Evolutionary conservation across 495 filamentous ascomycete genomes (phyloP).

Genomic region (Xylaria cubensis): DNA sequence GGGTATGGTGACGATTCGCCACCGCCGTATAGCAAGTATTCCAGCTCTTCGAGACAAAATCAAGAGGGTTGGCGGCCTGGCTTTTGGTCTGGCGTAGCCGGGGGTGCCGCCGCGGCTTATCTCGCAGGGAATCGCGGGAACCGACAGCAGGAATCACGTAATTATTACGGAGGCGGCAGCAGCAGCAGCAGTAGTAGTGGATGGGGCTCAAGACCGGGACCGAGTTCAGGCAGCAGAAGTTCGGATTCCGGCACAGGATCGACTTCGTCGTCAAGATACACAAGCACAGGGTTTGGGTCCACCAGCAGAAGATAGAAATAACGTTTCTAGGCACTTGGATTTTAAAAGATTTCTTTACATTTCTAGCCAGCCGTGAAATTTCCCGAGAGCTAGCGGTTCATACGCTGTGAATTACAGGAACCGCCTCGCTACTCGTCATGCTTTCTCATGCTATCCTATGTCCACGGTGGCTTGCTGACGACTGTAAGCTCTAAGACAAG

Average conservation of each 20-base stretch:
- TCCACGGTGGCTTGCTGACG: constrained; percentile 6
- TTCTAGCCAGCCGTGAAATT: constrained; percentile 1
- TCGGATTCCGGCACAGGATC: constrained; percentile 52
- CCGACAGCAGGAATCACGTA: constrained; percentile 38
- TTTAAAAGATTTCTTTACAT: neutral
- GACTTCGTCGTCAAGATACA: constrained; percentile 63
- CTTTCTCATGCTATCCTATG: constrained; percentile 24
- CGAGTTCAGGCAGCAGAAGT: constrained; percentile 42
- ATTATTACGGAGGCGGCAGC: constrained; percentile 43
- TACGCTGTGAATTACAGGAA: constrained; percentile 7
- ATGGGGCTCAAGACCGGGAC: constrained; percentile 45
- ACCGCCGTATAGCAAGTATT: constrained; percentile 57
- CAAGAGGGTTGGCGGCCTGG: constrained; percentile 76
- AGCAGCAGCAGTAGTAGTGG: constrained; percentile 52
- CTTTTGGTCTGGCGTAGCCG: constrained; percentile 82
- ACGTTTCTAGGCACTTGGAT: neutral
- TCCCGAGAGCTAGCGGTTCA: neutral
- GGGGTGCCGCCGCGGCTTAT: constrained; percentile 75
- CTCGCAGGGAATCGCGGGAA: constrained; percentile 63
- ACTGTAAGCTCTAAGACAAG: constrained; percentile 1
- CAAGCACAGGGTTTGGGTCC: constrained; percentile 90
- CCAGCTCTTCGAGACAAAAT: constrained; percentile 36
- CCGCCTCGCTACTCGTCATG: neutral
- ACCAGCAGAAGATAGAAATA: constrained; percentile 71
- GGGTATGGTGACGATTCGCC: constrained; percentile 64